phyloP scores from a whole-genome alignment of 257 asterid species.

The Solanum pimpinellifolium region DNA sequence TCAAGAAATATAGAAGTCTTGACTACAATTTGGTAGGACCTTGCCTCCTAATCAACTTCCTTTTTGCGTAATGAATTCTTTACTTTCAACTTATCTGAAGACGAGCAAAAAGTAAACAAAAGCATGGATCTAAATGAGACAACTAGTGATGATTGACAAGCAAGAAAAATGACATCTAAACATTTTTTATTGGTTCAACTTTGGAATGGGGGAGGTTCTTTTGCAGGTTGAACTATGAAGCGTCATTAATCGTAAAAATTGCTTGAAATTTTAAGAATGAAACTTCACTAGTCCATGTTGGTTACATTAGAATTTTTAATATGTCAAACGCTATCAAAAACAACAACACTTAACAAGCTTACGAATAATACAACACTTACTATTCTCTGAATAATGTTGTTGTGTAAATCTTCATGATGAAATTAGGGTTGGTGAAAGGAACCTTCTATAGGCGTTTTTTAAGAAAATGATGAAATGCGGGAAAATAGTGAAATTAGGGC shows the following conservation, averaged over 20 bases:
- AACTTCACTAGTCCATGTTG: neutral
- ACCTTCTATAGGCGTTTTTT: neutral
- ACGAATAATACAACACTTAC: neutral
- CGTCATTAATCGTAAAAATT: neutral
- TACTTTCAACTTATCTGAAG: conserved; percentile 27
- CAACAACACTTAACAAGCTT: neutral
- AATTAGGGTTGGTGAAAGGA: neutral
- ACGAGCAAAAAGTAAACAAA: neutral
- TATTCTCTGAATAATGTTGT: too few relatives aligned
- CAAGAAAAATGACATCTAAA: neutral
- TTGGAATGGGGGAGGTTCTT: neutral
- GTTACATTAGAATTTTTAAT: neutral
- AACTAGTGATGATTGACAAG: neutral
- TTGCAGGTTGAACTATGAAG: neutral
- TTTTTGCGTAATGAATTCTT: conserved; percentile 1
- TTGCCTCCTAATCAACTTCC: conserved; percentile 30
- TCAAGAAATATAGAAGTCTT: conserved; percentile 71
- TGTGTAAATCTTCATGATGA: too few relatives aligned
- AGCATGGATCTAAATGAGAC: neutral
- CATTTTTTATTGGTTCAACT: neutral
- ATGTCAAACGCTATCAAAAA: neutral
- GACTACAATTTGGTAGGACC: conserved; percentile 54
- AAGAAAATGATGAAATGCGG: neutral
- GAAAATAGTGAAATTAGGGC: neutral
- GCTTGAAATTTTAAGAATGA: neutral